Base-by-base conservation (phyloP, 2,329 filamentous ascomycete genomes). In the Diaporthe capsici region DNA sequence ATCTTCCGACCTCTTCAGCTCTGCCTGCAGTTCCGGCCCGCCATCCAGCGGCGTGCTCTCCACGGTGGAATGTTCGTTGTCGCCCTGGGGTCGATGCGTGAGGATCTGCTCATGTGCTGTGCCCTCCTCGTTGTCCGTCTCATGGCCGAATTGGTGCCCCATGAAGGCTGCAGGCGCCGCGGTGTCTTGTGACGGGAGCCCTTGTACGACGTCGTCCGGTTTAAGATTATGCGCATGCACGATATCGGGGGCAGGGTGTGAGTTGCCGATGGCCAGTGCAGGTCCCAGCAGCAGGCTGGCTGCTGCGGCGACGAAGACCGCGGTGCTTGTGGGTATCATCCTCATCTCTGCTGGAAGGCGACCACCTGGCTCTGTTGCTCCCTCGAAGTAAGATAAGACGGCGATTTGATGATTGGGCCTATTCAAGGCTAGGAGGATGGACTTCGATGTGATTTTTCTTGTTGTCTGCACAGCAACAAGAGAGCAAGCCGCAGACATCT, bases 261-360 rank as follows among this genome's bases (percentile, higher is more conserved):
- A 34, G 25, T 13, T 34, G 28, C n/a, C 17, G 31, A 22, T 47
- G 51, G 74, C 60, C 58, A 53, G 60, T 22, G 49, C 57, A 28
- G 57, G 74, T 28, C 42, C 37, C 25, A 73, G 60, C 60, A 75
- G 13, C 49, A 73, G 74, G 70, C 70, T 53, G 70, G 51, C 60
- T 49, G 58, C 44, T 4, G 25, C 58, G 28, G 49, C 42, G 51
- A 67, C 31, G 31, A 61, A 15, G 20, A 53, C 58, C 25, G 60
- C 25, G 47, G 47, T 53, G 47, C 65, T 68, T 28, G 65, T 25
- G 22, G 65, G 31, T 37, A 28, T n/a, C 65, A 68, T 68, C 13
- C 34, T 68, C n/a, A 44, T 25, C 47, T 51, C 61, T 68, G 31
- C 34, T 22, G 31, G 22, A 13, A 34, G 25, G 53, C 65, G 34